Percentiles rank a stretch among this genome's conserved stretches.
Evolutionary conservation across 2,329 filamentous ascomycete genomes (phyloP).

Genomic region (Penicillium glabrum): DNA sequence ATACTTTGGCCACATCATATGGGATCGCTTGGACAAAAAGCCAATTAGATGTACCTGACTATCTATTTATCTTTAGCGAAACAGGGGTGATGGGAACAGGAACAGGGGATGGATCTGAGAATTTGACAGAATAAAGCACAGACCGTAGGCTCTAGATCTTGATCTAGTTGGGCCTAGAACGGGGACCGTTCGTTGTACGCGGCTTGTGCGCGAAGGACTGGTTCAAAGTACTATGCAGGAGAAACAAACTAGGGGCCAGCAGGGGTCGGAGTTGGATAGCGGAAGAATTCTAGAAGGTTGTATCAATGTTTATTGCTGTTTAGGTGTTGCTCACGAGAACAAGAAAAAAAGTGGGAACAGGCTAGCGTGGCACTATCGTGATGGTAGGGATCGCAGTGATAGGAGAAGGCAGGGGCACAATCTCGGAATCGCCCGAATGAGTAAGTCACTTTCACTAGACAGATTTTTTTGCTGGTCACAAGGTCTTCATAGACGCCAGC

Average conservation of each 20-base stretch:
- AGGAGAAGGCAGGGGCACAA: neutral
- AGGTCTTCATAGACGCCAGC: neutral
- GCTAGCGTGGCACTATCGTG: neutral
- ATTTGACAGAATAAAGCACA: neutral
- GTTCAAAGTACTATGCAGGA: neutral
- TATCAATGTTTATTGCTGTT: conserved; percentile 6
- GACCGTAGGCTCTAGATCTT: neutral
- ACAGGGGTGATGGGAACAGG: neutral
- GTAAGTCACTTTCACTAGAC: neutral
- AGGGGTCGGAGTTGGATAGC: neutral
- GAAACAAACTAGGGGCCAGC: neutral
- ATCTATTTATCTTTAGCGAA: neutral
- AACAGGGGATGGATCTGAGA: neutral
- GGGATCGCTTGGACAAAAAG: neutral
- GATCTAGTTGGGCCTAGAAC: conserved; percentile 1
- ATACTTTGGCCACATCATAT: neutral
- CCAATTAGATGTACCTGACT: neutral
- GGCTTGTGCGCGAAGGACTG: neutral
- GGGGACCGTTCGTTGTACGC: neutral
- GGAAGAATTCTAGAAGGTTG: conserved; percentile 8
- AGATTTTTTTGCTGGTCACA: conserved; percentile 3
- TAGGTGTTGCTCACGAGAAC: conserved; percentile 3
- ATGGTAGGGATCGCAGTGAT: neutral
- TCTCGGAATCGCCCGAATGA: conserved; percentile 2
- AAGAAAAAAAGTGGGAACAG: neutral